Evolutionary conservation across 2,329 filamentous ascomycete genomes (phyloP).

Genomic region (Tympanopsis confertula): DNA sequence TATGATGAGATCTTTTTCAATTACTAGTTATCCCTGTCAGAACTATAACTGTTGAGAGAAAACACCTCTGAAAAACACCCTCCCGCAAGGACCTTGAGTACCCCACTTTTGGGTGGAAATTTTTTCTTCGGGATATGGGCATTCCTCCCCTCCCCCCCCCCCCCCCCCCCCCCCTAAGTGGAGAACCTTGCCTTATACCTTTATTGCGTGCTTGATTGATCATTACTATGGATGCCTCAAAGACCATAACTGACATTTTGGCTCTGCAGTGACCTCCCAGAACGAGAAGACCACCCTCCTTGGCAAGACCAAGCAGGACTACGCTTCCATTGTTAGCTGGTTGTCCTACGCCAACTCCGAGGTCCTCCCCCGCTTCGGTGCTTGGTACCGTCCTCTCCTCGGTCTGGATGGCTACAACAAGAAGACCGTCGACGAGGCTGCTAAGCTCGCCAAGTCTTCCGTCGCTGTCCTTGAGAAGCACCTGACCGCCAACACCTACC

Average conservation of each 20-base stretch:
- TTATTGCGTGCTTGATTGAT: neutral
- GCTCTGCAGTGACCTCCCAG: slow-evolving; percentile 75
- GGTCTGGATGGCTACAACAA: slow-evolving; percentile 89
- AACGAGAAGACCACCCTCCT: slow-evolving; percentile 99
- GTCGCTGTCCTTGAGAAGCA: slow-evolving; percentile 71
- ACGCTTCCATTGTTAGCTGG: slow-evolving; percentile 96
- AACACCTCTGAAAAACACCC: neutral
- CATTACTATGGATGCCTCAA: neutral
- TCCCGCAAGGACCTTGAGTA: too few species aligned
- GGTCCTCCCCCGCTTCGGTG: slow-evolving; percentile 60
- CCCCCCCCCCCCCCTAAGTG: too few species aligned
- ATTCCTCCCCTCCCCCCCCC: too few species aligned
- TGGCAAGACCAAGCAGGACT: slow-evolving; percentile 99
- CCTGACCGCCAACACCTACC: slow-evolving; percentile 86
- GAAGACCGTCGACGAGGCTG: slow-evolving; percentile 78
- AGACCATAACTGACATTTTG: slow-evolving; percentile 2
- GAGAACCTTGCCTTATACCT: too few species aligned
- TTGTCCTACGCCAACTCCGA: slow-evolving; percentile 93
- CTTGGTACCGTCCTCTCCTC: slow-evolving; percentile 77
- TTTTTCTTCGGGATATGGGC: too few species aligned
- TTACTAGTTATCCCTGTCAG: slow-evolving; percentile 99
- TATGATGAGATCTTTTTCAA: slow-evolving; percentile 22
- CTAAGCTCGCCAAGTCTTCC: slow-evolving; percentile 57
- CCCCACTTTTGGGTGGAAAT: neutral
- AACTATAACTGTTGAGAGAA: slow-evolving; percentile 36